Percentiles rank a stretch among this genome's conserved stretches.
phyloP scores from a whole-genome alignment of 768 basidiomycete species.

The Tubosaeta sp. region DNA sequence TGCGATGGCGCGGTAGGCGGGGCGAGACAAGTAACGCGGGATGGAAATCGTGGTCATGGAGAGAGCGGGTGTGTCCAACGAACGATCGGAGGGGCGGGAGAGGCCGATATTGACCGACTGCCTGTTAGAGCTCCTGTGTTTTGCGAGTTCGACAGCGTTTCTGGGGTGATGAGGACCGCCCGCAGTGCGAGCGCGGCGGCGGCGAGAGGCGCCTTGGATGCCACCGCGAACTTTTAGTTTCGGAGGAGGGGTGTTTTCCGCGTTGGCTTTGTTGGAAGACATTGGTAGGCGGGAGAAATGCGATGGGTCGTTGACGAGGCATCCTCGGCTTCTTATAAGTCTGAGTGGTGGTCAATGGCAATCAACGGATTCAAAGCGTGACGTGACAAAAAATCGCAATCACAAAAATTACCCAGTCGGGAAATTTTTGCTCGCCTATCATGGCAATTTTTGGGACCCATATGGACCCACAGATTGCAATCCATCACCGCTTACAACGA shows the following conservation, averaged over 20 bases:
- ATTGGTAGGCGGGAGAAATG: background rate
- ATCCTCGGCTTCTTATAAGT: background rate
- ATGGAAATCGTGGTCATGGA: slow-evolving; percentile 12
- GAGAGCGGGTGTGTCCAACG: slow-evolving; percentile 4
- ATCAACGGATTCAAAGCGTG: slow-evolving; percentile 22
- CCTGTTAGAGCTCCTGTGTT: slow-evolving; percentile 25
- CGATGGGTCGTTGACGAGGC: background rate
- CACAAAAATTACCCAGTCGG: slow-evolving; percentile 21
- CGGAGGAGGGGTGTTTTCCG: slow-evolving; percentile 34
- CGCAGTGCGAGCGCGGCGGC: slow-evolving; percentile 36
- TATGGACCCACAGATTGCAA: slow-evolving; percentile 25
- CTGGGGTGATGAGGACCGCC: slow-evolving; percentile 29
- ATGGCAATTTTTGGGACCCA: slow-evolving; percentile 30
- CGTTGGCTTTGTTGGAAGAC: slow-evolving; percentile 20
- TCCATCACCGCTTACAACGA: slow-evolving; percentile 15
- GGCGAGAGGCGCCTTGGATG: slow-evolving; percentile 33
- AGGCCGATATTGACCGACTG: slow-evolving; percentile 27
- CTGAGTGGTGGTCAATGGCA: background rate
- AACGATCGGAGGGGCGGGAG: slow-evolving; percentile 10
- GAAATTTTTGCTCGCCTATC: slow-evolving; percentile 16
- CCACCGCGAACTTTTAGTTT: slow-evolving; percentile 24
- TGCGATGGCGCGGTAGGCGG: slow-evolving; percentile 11
- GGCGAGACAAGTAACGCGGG: slow-evolving; percentile 25
- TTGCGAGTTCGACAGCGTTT: slow-evolving; percentile 38
- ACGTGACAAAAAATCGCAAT: slow-evolving; percentile 32